Base-by-base conservation (phyloP, 768 basidiomycete genomes). In the Holtermanniella nyarrowii region DNA sequence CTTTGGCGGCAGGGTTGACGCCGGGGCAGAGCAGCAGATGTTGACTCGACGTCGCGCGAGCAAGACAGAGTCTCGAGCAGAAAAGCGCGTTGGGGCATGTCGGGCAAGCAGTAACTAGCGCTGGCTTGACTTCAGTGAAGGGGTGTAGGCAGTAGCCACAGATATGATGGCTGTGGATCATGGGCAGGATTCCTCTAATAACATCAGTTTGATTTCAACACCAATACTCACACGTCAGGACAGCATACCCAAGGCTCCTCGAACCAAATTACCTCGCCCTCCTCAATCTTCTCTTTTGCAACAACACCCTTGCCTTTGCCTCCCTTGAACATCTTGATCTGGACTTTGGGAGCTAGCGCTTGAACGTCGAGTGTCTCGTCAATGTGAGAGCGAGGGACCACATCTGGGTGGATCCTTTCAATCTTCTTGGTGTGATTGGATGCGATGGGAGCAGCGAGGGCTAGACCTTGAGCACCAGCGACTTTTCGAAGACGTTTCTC, bases 241-340 rank as follows among this genome's bases (percentile, higher is more conserved):
- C 62, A 63, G 5, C 51, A 59, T 10, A 67, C 54, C 65, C 72
- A 65, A n/a, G 72, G 72, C 26, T 71, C 68, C 63, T 91, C 88
- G 53, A 81, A 83, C 86, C 88, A 90, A 16, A 93, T 67, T 3
- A 80, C 73, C 55, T 90, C 85, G 0, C 84, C 86, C 60, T 81
- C 78, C 22, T 73, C 72, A 48, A 91, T 83, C 25, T 77, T 74
- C 46, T 80, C 78, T 26, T 72, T 78, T 1, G 86, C 86, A 0
- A 90, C 79, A 27, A 93, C 74, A 0, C 88, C 89, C 61, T 90
- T 90, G 2, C 89, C 88, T 62, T 83, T 88, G 52, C 75, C 74
- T 54, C 76, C 76, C 44, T 79, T 76, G 61, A 88, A 88, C 70
- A 80, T 77, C 62, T 75, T 78, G 4, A 86, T 84, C 42, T 78